These are phyloP conservation scores for Porodaedalea pini DNA, from an alignment of 1,284 basidiomycete genomes.

Conservation along the genomic window DNA sequence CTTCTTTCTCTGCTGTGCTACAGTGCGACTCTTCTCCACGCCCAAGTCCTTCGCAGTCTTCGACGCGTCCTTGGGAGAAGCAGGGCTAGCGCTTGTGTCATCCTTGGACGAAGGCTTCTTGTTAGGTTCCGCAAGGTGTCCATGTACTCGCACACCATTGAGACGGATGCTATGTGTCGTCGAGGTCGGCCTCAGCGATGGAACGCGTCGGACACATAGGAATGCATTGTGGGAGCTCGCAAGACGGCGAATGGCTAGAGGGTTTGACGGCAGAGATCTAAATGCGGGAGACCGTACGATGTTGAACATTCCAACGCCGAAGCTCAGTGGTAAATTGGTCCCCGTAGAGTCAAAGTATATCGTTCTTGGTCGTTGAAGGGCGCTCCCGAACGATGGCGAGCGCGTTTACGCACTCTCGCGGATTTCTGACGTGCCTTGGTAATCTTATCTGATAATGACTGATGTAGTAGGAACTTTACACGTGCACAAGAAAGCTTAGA, in stretches of 20 bases:
- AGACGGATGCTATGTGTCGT: not conserved
- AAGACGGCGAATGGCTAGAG: not conserved
- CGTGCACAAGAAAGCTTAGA: too few relatives aligned
- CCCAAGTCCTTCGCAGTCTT: conserved; percentile 17
- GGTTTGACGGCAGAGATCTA: not conserved
- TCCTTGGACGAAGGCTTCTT: not conserved
- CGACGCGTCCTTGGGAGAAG: not conserved
- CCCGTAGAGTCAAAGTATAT: not conserved
- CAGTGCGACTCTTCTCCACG: conserved; percentile 21
- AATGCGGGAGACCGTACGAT: not conserved
- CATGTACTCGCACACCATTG: not conserved
- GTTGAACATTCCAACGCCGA: conserved; percentile 2
- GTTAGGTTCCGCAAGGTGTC: not conserved
- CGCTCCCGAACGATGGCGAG: not conserved
- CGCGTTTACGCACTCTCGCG: not conserved
- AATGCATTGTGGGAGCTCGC: not conserved
- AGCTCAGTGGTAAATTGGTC: not conserved
- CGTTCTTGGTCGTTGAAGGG: not conserved
- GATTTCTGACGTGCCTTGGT: not conserved
- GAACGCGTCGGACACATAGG: not conserved
- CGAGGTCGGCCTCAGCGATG: not conserved
- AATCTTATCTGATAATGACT: not conserved
- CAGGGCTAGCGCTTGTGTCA: not conserved
- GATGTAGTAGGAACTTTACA: not conserved
- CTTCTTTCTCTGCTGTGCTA: conserved; percentile 54